Conservation (phyloP, 331 rosid genomes). For the Dryas integrifolia region DNA sequence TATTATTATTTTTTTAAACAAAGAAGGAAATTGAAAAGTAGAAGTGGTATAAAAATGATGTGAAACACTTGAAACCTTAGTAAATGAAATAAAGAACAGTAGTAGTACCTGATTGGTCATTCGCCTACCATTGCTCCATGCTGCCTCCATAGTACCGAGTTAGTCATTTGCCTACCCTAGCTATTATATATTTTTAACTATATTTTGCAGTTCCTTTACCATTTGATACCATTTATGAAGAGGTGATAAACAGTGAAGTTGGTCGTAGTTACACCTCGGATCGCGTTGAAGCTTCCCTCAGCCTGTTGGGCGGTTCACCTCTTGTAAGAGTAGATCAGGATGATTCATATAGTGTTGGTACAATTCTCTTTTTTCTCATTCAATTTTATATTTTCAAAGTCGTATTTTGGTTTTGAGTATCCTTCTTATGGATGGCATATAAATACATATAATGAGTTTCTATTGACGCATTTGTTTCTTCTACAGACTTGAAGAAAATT, state of each 20-base stretch:
- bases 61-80: background rate
- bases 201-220: constrained; percentile 64
- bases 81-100: background rate
- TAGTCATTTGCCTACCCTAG: background rate
- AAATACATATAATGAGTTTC: constrained; percentile 6
- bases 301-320: constrained; percentile 53
- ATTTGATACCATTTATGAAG: constrained; percentile 53
- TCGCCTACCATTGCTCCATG: background rate
- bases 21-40: too few species aligned
- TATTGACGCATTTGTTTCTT: constrained; percentile 28
- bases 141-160: background rate
- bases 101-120: background rate
- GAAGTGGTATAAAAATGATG: background rate
- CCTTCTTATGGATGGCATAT: constrained; percentile 13
- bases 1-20: too few species aligned
- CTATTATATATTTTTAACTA: constrained; percentile 12
- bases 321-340: constrained; percentile 23
- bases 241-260: constrained; percentile 71
- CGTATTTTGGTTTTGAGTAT: background rate
- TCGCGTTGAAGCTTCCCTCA: constrained; percentile 64
- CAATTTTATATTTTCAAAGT: background rate
- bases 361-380: constrained; percentile 9
- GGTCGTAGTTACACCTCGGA: constrained; percentile 65
- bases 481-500: constrained; percentile 71
- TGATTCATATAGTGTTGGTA: constrained; percentile 54